Base-by-base conservation (phyloP, 2,329 filamentous ascomycete species). In the Nothophaeocryptopus gaeumannii region DNA sequence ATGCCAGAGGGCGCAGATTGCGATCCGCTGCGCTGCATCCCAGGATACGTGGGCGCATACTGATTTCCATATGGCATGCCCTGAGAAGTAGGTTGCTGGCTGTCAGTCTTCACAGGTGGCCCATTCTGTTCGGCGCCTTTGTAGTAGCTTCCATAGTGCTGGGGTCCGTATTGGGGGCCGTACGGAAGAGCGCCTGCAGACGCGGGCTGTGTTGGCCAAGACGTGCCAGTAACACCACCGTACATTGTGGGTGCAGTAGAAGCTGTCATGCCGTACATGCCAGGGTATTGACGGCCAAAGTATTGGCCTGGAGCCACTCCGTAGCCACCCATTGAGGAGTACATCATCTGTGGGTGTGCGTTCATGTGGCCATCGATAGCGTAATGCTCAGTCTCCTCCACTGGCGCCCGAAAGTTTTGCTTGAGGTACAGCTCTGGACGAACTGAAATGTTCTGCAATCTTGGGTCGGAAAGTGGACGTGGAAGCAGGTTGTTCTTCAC, bases 401-500 rank as follows among this genome's bases (percentile, higher is more conserved):
- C 64, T 10, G 67, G 67, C 8, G 67, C 65, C 8, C 67, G 62
- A 61, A 70, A 70, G 55, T 70, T 70, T 54, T 70, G 67, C 58
- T 69, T 69, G 15, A 68, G 57, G 53, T 67, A 69, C 12, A 70
- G 58, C 50, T 70, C 67, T 12, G 66, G 67, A 16, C 67, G 61
- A 12, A 70, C 61, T 7, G 61, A 60, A 30, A 70, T 64, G 54
- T 63, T 63, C 16, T 58, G 50, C 8, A 70, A 60, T 12, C 66
- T 63, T n/a, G 77, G 72, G 50, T 82, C 77, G 46, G 79, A 75
- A 1, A 76, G 71, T 1, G 87, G 88, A 0, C 79, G 78, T 26
- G 67, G 72, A 9, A 92, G 74, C 12, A 66, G 70, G n/a, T 78
- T 75, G 39, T 75, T 73, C 59, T 83, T 77, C n/a, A 90, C 86